phyloP scores from a whole-genome alignment of 1,284 basidiomycete genomes.

The Boletus subluridellus region DNA sequence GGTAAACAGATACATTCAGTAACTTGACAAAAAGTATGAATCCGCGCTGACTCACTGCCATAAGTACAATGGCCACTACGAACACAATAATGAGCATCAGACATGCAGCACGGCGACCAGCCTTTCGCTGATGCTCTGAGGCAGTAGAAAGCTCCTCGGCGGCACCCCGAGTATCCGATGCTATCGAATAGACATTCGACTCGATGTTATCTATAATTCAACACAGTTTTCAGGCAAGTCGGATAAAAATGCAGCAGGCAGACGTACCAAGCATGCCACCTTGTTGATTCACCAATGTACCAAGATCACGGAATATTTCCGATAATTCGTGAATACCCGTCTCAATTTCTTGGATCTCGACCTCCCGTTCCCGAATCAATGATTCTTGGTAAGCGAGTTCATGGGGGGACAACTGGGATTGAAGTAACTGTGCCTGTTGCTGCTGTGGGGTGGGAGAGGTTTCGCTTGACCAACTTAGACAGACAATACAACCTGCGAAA shows the following conservation, averaged over 20 bases:
- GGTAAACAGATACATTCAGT: not conserved
- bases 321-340: constrained; percentile 94
- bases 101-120: constrained; percentile 86
- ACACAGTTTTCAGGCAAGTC: not conserved
- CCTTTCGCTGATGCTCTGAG: constrained; percentile 92
- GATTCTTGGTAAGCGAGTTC: constrained; percentile 97
- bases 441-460: constrained; percentile 45
- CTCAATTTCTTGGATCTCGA: constrained; percentile 95
- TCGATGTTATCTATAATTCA: constrained; percentile 87
- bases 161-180: constrained; percentile 80
- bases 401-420: constrained; percentile 75
- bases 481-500: not conserved
- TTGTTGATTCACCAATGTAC: constrained; percentile 92
- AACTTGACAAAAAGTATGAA: not conserved
- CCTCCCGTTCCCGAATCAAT: constrained; percentile 91
- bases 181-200: constrained; percentile 86
- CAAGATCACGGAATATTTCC: constrained; percentile 96
- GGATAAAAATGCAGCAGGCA: not conserved
- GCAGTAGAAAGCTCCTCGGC: constrained; percentile 87
- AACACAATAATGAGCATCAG: constrained; percentile 85
- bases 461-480: constrained; percentile 35
- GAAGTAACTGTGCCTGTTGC: constrained; percentile 68
- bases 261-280: constrained; percentile 90
- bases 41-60: constrained; percentile 62
- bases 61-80: constrained; percentile 84